Base-by-base conservation (phyloP, 192 early-diverging fungal genomes). In the Physocladia obscura region DNA sequence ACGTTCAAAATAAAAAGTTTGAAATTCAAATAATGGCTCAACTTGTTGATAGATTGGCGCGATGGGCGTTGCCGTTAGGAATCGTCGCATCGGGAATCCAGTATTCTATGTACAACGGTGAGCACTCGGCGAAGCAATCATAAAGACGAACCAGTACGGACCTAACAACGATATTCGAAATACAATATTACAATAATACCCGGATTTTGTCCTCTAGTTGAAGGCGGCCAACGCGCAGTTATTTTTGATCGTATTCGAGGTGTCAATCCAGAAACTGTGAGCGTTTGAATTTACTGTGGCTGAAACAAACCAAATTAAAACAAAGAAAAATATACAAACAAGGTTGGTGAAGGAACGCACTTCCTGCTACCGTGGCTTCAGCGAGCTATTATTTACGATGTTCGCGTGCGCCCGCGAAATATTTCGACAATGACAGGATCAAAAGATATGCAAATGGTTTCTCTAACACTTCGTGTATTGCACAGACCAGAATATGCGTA, bases 341-440 rank as follows among this genome's bases (percentile, higher is more conserved):
- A 58, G n/a, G 74, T 90, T 32, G 88, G 87, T 60, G 97, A 99
- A 73, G 97, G 97, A 32, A 99, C 95, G 30, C 97, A 99, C 78
- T 97, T 99, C 74, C 85, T 98, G 62, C 77, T 99, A 26, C 97
- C 97, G n/a, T 97, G 94, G 93, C 83, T 96, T 52, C 97, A 99
- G 79, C 84, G 89, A 22, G 89, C 95, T 2, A 85, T 96, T 44
- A 73, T 89, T 51, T 95, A 88, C 62, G 97, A 99, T 76, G 92
- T 96, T 48, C 94, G 97, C 62, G 96, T 91, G 52, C 89, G 90
- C 70, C 97, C 97, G n/a, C 89, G 97, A 70, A 91, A 97, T 82
- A 99, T 99, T 76, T 93, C 93, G 38, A 98, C 97, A 68, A 97
- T 93, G 0, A 99, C 97, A n/a, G 97, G 95, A 51, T 98, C 95